phyloP scores from a whole-genome alignment of 2,329 filamentous ascomycete species.

The Ophiostoma himal-ulmi region DNA sequence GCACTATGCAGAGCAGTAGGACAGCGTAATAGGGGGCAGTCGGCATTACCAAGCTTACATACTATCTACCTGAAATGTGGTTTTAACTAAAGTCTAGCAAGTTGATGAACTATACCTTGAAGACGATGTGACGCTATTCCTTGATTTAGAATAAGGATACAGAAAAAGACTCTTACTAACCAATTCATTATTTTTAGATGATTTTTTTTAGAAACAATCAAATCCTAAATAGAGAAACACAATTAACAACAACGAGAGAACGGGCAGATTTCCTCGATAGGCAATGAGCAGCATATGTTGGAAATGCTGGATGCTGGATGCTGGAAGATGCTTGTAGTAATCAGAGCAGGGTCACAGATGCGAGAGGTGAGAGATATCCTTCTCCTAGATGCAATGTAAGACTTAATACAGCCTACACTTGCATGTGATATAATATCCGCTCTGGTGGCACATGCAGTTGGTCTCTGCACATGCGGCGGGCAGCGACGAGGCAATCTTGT shows the following conservation, averaged over 20 bases:
- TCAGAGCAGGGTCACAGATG: neutral
- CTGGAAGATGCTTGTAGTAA: no score
- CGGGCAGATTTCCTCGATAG: neutral
- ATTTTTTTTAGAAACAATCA: no score
- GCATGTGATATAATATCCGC: neutral
- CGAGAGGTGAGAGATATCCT: neutral
- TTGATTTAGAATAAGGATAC: neutral
- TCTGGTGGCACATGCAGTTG: neutral
- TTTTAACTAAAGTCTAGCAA: no score
- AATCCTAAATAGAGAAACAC: neutral
- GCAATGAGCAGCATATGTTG: neutral
- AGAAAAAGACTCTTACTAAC: no score
- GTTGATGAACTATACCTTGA: no score
- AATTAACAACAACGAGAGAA: neutral
- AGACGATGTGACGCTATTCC: neutral
- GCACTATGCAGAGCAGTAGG: no score
- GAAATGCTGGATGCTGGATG: no score
- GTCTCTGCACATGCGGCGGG: neutral
- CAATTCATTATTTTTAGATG: no score
- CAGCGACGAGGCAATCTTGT: neutral
- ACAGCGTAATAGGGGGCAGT: no score
- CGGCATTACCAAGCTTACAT: no score
- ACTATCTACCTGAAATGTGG: no score
- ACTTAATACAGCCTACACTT: neutral
- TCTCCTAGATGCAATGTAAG: neutral